These are phyloP conservation scores for Calonectria pseudoreteaudii DNA, from an alignment of 2,329 filamentous ascomycete genomes.

Conservation along the genomic window DNA sequence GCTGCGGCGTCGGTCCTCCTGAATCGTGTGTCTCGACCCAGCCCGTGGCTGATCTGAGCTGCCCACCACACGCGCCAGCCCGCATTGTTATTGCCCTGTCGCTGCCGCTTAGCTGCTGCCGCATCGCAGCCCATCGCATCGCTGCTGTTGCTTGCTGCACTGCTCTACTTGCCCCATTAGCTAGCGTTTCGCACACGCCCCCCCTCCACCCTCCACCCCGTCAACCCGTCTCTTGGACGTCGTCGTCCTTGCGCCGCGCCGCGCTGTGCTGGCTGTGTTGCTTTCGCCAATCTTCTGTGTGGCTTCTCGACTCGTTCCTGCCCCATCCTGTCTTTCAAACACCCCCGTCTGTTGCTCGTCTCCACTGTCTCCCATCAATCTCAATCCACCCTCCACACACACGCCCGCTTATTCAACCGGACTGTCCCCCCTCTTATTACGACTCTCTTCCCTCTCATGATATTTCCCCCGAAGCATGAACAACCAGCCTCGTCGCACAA, in stretches of 20 bases:
- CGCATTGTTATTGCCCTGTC: background rate
- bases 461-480: constrained; percentile 45
- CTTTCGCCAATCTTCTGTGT: constrained; percentile 14
- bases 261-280: constrained; percentile 11
- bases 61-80: constrained; percentile 8
- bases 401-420: constrained; percentile 34
- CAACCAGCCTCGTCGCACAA: constrained; percentile 51
- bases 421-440: constrained; percentile 31
- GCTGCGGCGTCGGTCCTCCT: constrained; percentile 16
- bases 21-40: constrained; percentile 18
- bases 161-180: constrained; percentile 10
- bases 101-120: background rate
- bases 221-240: constrained; percentile 7
- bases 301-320: constrained; percentile 25
- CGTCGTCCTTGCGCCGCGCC: background rate
- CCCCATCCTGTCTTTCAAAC: constrained; percentile 22
- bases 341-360: constrained; percentile 20
- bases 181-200: constrained; percentile 5
- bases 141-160: background rate
- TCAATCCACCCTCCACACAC: constrained; percentile 36
- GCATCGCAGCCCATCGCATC: constrained; percentile 7
- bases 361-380: constrained; percentile 26
- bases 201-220: background rate
- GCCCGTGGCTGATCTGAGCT: constrained; percentile 19
- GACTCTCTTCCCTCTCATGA: constrained; percentile 41